Percentiles rank a stretch among this genome's conserved stretches.
These are phyloP conservation scores for Botrytis pseudocinerea DNA, from an alignment of 2,329 filamentous ascomycete species.

Conservation along the genomic window DNA sequence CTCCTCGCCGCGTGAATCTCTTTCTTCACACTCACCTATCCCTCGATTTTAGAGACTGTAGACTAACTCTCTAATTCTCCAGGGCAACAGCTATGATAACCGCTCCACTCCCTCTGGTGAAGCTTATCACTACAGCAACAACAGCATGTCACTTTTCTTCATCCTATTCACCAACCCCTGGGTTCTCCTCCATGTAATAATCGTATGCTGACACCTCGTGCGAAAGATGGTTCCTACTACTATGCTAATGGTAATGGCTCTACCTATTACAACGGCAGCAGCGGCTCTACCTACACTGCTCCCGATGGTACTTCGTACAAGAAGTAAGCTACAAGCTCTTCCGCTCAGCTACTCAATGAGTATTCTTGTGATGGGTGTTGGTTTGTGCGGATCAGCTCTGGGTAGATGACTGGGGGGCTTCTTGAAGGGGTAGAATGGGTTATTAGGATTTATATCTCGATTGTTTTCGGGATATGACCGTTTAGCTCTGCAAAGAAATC, in stretches of 20 bases:
- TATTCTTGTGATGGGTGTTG: background rate
- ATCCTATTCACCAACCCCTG: background rate
- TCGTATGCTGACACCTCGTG: background rate
- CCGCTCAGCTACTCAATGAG: background rate
- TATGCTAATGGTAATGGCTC: constrained; percentile 69
- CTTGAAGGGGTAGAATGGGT: background rate
- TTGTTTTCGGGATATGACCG: background rate
- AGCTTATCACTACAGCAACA: constrained; percentile 69
- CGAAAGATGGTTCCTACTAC: constrained; percentile 65
- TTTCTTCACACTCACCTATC: background rate
- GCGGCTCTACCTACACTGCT: constrained; percentile 58
- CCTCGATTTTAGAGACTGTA: background rate
- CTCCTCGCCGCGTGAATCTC: background rate
- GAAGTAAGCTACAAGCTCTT: constrained; percentile 28
- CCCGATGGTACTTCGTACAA: constrained; percentile 46
- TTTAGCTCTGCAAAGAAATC: too few species aligned
- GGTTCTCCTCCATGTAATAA: background rate
- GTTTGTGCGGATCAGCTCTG: background rate
- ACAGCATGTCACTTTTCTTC: constrained; percentile 42
- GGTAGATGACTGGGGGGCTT: background rate
- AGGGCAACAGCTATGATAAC: constrained; percentile 69
- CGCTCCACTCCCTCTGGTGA: constrained; percentile 59
- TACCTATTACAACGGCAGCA: constrained; percentile 66
- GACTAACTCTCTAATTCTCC: constrained; percentile 2
- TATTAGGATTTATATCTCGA: background rate